Percentiles rank a stretch among this genome's conserved stretches.
Conservation (phyloP, 148 eudicot genomes). For the Linanthus parryae region DNA sequence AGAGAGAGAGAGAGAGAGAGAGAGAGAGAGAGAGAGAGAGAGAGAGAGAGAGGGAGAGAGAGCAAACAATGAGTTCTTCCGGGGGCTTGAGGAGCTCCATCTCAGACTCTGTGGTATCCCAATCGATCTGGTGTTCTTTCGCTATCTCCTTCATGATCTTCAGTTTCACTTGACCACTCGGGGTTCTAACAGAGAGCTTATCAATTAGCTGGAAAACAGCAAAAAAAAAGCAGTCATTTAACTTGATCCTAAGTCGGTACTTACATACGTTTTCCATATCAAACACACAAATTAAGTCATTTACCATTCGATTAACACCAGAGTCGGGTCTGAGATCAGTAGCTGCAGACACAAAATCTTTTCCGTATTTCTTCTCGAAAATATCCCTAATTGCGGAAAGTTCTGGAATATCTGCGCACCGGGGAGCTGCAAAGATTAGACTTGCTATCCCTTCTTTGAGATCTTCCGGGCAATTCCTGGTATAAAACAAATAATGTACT, state of each 20-base stretch:
- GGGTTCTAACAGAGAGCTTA: conserved; percentile 55
- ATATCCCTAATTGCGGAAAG: conserved; percentile 63
- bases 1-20: neutral
- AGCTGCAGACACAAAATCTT: conserved; percentile 89
- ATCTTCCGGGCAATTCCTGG: conserved; percentile 81
- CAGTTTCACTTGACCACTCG: conserved; percentile 45
- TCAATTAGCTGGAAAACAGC: conserved; percentile 56
- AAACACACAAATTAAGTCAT: too few relatives aligned
- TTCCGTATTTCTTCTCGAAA: conserved; percentile 85
- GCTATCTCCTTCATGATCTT: conserved; percentile 94
- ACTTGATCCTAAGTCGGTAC: too few relatives aligned
- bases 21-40: conserved; percentile 8
- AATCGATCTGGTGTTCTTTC: conserved; percentile 81
- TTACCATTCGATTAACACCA: conserved; percentile 93
- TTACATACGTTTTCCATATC: too few relatives aligned
- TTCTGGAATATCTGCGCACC: conserved; percentile 95
- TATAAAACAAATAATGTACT: too few relatives aligned
- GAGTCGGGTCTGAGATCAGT: conserved; percentile 88
- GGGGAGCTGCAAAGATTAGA: conserved; percentile 83
- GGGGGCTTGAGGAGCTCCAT: conserved; percentile 85
- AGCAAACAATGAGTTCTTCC: conserved; percentile 72
- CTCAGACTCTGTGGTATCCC: conserved; percentile 87
- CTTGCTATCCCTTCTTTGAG: conserved; percentile 89
- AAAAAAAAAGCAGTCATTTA: too few relatives aligned
- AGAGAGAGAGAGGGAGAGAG: conserved; percentile 16